phyloP scores from a whole-genome alignment of 106 monocot genomes.

The Triglochin maritima region DNA sequence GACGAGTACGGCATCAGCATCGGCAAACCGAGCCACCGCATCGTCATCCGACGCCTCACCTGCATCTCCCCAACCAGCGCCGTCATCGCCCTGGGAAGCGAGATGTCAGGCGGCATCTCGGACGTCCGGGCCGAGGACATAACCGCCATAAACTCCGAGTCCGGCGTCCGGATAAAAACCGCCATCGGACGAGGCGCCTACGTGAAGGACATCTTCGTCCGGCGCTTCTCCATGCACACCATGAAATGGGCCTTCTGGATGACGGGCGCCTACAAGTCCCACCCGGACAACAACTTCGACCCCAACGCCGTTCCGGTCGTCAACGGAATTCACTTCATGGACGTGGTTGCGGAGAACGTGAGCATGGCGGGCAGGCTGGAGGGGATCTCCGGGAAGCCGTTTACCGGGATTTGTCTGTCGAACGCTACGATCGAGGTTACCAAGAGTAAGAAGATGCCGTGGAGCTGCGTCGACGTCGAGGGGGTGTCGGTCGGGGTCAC shows the following conservation, averaged over 20 bases:
- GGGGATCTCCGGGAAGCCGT: slow-evolving; percentile 10
- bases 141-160: slow-evolving; percentile 27
- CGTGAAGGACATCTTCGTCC: slow-evolving; percentile 21
- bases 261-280: slow-evolving; percentile 19
- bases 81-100: slow-evolving; percentile 28
- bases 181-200: slow-evolving; percentile 23
- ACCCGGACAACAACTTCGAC: slow-evolving; percentile 25
- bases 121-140: slow-evolving; percentile 30
- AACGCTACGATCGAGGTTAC: slow-evolving; percentile 17
- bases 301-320: slow-evolving; percentile 14
- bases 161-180: slow-evolving; percentile 24
- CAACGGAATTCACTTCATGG: slow-evolving; percentile 18
- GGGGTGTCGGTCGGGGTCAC: slow-evolving; percentile 17
- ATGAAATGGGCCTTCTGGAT: slow-evolving; percentile 41
- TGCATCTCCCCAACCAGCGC: slow-evolving; percentile 34
- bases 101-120: slow-evolving; percentile 31
- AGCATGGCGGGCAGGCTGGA: slow-evolving; percentile 17
- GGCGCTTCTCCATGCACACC: slow-evolving; percentile 16
- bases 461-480: slow-evolving; percentile 23
- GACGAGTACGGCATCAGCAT: slow-evolving; percentile 27
- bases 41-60: slow-evolving; percentile 17
- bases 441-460: slow-evolving; percentile 15
- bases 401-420: slow-evolving; percentile 24
- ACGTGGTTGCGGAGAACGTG: slow-evolving; percentile 27
- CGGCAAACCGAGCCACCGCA: slow-evolving; percentile 28